A percentile compares a stretch with the other conserved stretches of the same genome.
These are phyloP conservation scores for Tuber aestivum DNA, from an alignment of 495 filamentous ascomycete genomes.

Conservation along the genomic window DNA sequence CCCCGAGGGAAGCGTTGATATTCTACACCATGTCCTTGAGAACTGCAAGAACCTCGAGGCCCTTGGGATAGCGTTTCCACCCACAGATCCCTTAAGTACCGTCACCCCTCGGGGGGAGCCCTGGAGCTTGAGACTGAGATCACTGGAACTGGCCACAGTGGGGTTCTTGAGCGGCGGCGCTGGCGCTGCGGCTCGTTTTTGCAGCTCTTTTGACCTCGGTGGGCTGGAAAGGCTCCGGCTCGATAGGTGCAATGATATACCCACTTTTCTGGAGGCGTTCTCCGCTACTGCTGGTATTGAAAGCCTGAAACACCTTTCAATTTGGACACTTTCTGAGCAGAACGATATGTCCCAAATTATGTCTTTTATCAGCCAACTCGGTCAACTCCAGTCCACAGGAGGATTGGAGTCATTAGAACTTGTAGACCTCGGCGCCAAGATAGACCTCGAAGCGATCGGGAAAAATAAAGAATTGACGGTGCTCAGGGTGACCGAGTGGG, in stretches of 20 bases:
- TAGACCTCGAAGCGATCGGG: constrained; percentile 8
- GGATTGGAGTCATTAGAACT: constrained; percentile 10
- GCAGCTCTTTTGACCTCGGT: constrained; percentile 7
- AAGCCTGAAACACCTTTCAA: constrained; percentile 7
- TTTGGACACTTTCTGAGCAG: constrained; percentile 5
- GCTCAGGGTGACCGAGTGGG: constrained; percentile 13
- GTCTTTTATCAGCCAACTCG: constrained; percentile 8
- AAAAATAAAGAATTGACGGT: constrained; percentile 9
- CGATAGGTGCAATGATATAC: constrained; percentile 6
- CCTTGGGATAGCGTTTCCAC: constrained; percentile 7
- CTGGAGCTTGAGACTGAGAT: constrained; percentile 8
- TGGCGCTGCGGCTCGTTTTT: constrained; percentile 8
- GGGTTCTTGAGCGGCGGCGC: constrained; percentile 3
- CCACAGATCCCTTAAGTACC: neutral
- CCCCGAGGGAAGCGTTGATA: neutral
- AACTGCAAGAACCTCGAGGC: constrained; percentile 12
- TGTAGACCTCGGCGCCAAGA: constrained; percentile 10
- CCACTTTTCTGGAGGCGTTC: constrained; percentile 11
- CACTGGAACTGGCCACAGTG: constrained; percentile 6
- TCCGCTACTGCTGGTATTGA: neutral
- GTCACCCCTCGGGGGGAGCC: constrained; percentile 5
- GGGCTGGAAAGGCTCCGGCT: constrained; percentile 11
- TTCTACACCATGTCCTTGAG: constrained; percentile 11
- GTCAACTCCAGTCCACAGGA: neutral
- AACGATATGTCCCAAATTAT: neutral